Conservation (phyloP, 1,284 basidiomycete genomes). For the Crepidotus sp. region DNA sequence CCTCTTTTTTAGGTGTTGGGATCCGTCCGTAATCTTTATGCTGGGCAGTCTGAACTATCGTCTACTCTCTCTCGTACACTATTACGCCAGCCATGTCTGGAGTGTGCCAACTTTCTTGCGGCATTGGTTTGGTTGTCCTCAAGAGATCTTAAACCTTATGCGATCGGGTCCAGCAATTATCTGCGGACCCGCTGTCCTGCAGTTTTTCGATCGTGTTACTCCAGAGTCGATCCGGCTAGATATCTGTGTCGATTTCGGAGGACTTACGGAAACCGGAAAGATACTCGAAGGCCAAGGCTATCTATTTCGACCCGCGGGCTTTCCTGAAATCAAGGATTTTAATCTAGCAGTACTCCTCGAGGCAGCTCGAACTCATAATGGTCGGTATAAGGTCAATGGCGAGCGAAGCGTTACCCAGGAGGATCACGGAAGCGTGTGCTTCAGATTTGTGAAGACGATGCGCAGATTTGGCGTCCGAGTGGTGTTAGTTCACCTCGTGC, state of each 20-base stretch:
- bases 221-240: not conserved
- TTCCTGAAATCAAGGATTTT: not conserved
- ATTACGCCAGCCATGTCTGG: not conserved
- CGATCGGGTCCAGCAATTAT: not conserved
- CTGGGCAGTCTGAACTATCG: not conserved
- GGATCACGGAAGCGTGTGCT: not conserved
- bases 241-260: not conserved
- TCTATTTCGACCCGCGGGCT: not conserved
- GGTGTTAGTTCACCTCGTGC: not conserved
- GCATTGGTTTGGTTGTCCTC: not conserved
- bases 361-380: not conserved
- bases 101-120: not conserved
- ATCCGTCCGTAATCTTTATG: not conserved
- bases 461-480: not conserved
- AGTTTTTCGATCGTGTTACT: not conserved
- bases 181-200: not conserved
- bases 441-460: not conserved
- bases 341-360: not conserved
- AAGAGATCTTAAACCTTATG: not conserved
- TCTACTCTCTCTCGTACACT: not conserved
- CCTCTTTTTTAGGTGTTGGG: not conserved
- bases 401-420: not conserved
- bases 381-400: not conserved
- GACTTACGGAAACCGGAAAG: not conserved
- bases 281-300: not conserved